Conservation (phyloP, 2,329 filamentous ascomycete species). For the Malbranchea zuffiana region DNA sequence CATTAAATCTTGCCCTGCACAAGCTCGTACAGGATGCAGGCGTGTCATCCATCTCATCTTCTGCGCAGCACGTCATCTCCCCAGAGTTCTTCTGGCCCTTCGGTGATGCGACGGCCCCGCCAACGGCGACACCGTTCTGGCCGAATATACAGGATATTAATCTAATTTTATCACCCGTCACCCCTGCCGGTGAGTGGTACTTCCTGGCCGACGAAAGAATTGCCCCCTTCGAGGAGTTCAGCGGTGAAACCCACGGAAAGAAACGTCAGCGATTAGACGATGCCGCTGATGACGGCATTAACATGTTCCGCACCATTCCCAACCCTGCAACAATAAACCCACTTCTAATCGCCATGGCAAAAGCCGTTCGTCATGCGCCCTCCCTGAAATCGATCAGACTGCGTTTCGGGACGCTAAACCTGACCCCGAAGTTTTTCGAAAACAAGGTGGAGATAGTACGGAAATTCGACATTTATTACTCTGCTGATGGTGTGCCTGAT, state of each 20-base stretch:
- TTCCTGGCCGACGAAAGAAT: not conserved
- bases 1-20: constrained; percentile 1
- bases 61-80: not conserved
- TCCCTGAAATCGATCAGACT: not conserved
- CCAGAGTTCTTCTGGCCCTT: constrained; percentile 4
- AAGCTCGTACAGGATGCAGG: not conserved
- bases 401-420: not conserved
- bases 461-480: not conserved
- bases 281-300: not conserved
- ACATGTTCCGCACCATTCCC: constrained; percentile 4
- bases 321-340: constrained; percentile 5
- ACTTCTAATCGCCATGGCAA: constrained; percentile 8
- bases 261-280: not conserved
- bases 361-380: constrained; percentile 5
- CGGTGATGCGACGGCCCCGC: not conserved
- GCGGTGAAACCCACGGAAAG: not conserved
- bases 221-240: not conserved
- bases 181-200: not conserved
- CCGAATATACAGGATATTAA: not conserved
- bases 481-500: not conserved
- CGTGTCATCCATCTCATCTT: not conserved
- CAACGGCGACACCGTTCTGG: not conserved
- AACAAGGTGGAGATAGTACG: not conserved
- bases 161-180: not conserved
- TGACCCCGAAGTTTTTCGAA: not conserved